phyloP scores from a whole-genome alignment of 2,329 filamentous ascomycete genomes.

The Allantophomopsis lycopodina region DNA sequence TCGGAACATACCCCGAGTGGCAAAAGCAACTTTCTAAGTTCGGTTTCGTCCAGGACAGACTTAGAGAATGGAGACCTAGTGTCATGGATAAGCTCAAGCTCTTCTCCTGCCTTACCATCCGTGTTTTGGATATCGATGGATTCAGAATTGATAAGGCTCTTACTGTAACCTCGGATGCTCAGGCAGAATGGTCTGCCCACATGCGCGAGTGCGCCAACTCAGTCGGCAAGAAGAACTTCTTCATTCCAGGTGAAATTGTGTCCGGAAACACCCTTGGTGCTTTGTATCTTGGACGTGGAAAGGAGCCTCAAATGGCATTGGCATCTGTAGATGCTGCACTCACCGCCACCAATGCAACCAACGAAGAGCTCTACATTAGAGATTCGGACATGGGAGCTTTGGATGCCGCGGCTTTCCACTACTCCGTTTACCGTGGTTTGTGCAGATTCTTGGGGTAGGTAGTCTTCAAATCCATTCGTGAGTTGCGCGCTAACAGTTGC shows the following conservation, averaged over 20 bases:
- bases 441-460: constrained; percentile 38
- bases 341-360: constrained; percentile 26
- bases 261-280: constrained; percentile 45
- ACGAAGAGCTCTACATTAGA: constrained; percentile 34
- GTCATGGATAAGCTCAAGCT: constrained; percentile 42
- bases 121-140: constrained; percentile 50
- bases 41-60: constrained; percentile 49
- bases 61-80: constrained; percentile 46
- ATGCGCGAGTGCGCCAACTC: constrained; percentile 40
- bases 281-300: constrained; percentile 47
- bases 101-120: constrained; percentile 49
- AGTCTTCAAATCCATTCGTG: not conserved
- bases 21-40: constrained; percentile 50
- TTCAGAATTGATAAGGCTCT: constrained; percentile 55
- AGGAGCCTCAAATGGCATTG: constrained; percentile 37
- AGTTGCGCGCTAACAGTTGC: not conserved
- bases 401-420: constrained; percentile 48
- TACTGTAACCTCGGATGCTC: constrained; percentile 46
- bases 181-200: constrained; percentile 40
- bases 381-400: constrained; percentile 35
- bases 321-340: constrained; percentile 32
- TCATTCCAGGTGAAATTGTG: constrained; percentile 49
- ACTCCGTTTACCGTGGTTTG: constrained; percentile 48
- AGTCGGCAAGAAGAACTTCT: constrained; percentile 50
- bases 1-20: constrained; percentile 50